Evolutionary conservation across 2,329 filamentous ascomycete species (phyloP).

Genomic region (Knufia fluminis): DNA sequence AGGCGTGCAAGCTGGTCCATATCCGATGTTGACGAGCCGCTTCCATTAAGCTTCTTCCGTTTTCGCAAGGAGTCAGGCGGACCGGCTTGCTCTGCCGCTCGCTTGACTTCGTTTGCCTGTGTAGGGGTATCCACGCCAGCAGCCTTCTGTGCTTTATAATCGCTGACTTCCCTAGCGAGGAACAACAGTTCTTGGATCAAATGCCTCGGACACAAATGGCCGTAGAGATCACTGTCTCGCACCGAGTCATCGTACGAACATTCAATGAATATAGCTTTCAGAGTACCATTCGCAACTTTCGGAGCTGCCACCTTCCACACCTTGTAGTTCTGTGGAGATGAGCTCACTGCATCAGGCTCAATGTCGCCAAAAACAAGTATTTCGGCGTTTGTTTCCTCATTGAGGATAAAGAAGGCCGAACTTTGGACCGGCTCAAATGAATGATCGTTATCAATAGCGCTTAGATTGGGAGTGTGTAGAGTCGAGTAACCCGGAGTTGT

Average conservation of each 20-base stretch:
- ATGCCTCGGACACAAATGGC: conserved; percentile 77
- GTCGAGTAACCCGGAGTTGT: conserved; percentile 14
- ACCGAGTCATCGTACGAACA: conserved; percentile 84
- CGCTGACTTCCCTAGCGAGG: conserved; percentile 59
- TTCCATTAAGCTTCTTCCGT: conserved; percentile 2
- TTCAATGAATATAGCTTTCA: conserved; percentile 85
- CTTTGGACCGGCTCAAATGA: conserved; percentile 52
- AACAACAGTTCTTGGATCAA: conserved; percentile 67
- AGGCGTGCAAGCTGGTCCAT: neutral
- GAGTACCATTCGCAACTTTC: conserved; percentile 62
- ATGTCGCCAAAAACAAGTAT: conserved; percentile 93
- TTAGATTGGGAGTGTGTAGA: conserved; percentile 21
- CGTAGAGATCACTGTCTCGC: conserved; percentile 68
- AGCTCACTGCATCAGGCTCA: conserved; percentile 77
- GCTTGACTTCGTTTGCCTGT: neutral
- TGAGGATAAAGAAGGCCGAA: conserved; percentile 86
- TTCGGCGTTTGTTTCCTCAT: conserved; percentile 60
- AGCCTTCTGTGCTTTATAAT: conserved; percentile 31
- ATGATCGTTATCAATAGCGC: conserved; percentile 25
- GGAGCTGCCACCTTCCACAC: conserved; percentile 86
- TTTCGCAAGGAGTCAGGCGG: neutral
- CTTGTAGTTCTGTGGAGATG: conserved; percentile 67
- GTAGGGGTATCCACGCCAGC: neutral
- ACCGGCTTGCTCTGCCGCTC: neutral
- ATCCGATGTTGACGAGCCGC: neutral